phyloP scores from a whole-genome alignment of 495 filamentous ascomycete genomes.

The Pyrenula massariospora region DNA sequence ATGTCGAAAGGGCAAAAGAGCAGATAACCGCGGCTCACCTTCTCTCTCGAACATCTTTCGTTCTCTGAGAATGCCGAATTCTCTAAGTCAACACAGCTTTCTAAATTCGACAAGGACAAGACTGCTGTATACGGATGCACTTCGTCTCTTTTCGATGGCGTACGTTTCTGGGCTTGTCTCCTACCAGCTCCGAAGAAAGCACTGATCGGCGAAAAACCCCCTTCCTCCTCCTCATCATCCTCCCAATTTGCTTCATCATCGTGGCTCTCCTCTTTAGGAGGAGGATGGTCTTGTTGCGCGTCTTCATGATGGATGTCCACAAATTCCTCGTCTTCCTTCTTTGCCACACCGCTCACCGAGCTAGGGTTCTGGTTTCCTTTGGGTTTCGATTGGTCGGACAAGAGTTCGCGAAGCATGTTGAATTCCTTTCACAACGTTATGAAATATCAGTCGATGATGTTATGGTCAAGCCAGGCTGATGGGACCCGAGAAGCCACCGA shows the following conservation, averaged over 20 bases:
- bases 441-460: no score
- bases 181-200: conserved; percentile 31
- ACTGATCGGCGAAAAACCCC: conserved; percentile 20
- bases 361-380: neutral
- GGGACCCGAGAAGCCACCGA: no score
- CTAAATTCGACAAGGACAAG: conserved; percentile 60
- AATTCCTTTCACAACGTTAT: no score
- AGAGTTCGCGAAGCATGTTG: neutral
- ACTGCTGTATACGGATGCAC: conserved; percentile 60
- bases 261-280: conserved; percentile 14
- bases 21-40: conserved; percentile 40
- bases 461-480: no score
- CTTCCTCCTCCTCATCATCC: conserved; percentile 28
- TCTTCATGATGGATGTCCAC: neutral
- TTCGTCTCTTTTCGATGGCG: conserved; percentile 31
- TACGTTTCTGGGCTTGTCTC: conserved; percentile 11
- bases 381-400: neutral
- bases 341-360: neutral
- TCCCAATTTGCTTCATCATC: conserved; percentile 11
- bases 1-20: neutral
- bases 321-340: conserved; percentile 1
- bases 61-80: conserved; percentile 58
- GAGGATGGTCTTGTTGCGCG: conserved; percentile 14
- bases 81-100: conserved; percentile 67
- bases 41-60: conserved; percentile 66